Evolutionary conservation across 78 protist genomes (phyloP), one percentile per base, ranked within the genome.

Genomic region (Dictyostelium brefeldianum): DNA sequence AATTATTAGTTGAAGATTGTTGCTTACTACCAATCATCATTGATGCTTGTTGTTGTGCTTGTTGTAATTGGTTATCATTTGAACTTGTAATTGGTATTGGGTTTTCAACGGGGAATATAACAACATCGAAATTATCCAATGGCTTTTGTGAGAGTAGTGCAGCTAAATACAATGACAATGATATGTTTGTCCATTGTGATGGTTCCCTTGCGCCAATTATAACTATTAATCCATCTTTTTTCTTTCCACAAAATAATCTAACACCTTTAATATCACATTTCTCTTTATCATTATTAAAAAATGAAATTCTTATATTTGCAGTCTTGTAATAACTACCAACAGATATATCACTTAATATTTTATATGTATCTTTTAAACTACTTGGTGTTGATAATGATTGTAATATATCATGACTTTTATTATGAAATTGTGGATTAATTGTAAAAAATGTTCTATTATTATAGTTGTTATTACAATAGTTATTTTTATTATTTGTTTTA

Each of bases 101-200:
- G 50, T 64, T 77, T 64, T 77, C 80, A 20, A 87, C 69, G 6
- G 93, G 93, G 27, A 87, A 87, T 43, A 87, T 18, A 0, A 87
- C 18, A 17, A 87, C 57, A 64, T 87, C 93, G 20, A 36, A 62
- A 14, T 87, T 87, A 14, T 48, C 17, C 47, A 87, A 56, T 29
- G 93, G 93, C 7, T 77, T 80, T 5, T 65, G 5, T 20, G 93
- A 36, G 0, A 87, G 67, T 6, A 87, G 1, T 9, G 93, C 31
- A 1, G 71, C 75, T 1, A 87, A 12, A 22, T 77, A 87, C 8
- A 87, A 57, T 4, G 81, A 77, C 0, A 77, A 57, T 2, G 83
- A 51, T 1, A 77, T 64, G 12, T 41, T 77, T 3, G 54, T 51
- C 93, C 84, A 87, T 48, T 87, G 85, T 0, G 54, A 47, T 18